phyloP scores from a whole-genome alignment of 2,329 filamentous ascomycete species.

The Pseudocercospora vitis region DNA sequence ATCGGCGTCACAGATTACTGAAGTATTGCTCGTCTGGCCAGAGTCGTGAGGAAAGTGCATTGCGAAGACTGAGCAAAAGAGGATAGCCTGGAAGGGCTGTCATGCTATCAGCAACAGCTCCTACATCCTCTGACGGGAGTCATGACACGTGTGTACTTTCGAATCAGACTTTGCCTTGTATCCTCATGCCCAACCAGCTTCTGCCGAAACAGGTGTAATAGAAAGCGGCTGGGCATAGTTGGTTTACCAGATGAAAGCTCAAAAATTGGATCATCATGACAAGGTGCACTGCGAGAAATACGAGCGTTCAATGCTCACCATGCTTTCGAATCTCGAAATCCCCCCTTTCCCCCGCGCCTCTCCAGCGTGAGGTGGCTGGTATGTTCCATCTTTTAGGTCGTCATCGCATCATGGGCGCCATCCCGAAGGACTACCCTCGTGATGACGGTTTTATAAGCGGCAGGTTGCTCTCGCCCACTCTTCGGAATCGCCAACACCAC shows the following conservation, averaged over 20 bases:
- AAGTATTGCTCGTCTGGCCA: no score
- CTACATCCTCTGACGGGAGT: not conserved
- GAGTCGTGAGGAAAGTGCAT: no score
- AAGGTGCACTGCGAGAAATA: not conserved
- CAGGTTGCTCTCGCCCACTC: constrained; percentile 66
- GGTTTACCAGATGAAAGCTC: constrained; percentile 50
- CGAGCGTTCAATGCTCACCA: no score
- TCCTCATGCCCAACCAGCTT: constrained; percentile 55
- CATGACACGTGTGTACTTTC: not conserved
- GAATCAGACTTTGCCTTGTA: constrained; percentile 49
- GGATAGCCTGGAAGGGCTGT: no score
- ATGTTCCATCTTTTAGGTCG: constrained; percentile 67
- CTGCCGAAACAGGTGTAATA: constrained; percentile 36
- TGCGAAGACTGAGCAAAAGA: no score
- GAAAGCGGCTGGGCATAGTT: constrained; percentile 50
- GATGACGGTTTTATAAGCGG: constrained; percentile 81
- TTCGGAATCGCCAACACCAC: constrained; percentile 66
- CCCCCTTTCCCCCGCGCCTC: constrained; percentile 1
- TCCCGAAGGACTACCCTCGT: constrained; percentile 61
- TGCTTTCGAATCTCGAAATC: not conserved
- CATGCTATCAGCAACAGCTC: no score
- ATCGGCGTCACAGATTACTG: no score
- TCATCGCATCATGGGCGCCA: constrained; percentile 66
- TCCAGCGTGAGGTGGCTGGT: constrained; percentile 1
- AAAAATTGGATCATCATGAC: constrained; percentile 32